Percentiles rank a stretch among this genome's conserved stretches.
phyloP scores from a whole-genome alignment of 441 rosid species.

The Aquilaria agallochum region DNA sequence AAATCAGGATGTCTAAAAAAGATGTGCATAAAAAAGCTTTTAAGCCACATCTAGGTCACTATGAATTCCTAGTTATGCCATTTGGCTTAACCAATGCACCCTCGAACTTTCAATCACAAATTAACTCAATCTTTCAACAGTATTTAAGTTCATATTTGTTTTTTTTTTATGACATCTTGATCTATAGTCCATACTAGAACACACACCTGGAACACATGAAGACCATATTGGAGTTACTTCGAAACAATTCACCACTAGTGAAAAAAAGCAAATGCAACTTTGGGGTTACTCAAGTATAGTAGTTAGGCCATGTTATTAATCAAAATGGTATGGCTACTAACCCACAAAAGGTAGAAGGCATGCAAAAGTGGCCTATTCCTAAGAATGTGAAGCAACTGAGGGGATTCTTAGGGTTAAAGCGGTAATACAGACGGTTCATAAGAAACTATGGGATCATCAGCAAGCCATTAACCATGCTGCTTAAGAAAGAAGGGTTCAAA shows the following conservation, averaged over 20 bases:
- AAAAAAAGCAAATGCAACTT: background rate
- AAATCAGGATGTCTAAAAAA: background rate
- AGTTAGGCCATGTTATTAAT: background rate
- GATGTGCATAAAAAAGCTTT: conserved; percentile 4
- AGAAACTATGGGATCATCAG: background rate
- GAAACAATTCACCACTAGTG: background rate
- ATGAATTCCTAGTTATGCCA: background rate
- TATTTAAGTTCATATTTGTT: background rate
- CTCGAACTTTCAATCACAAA: background rate
- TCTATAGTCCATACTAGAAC: background rate
- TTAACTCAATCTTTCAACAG: background rate
- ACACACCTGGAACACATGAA: background rate
- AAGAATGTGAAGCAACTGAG: background rate
- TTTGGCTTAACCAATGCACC: background rate
- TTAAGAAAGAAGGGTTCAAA: background rate
- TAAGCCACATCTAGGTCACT: background rate
- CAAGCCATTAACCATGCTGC: background rate
- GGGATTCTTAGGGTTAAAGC: background rate
- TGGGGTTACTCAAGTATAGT: background rate
- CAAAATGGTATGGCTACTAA: background rate
- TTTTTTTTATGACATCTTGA: background rate
- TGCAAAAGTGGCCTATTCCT: background rate
- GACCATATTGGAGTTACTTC: background rate
- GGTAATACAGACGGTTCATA: background rate
- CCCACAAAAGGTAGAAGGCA: background rate